Evolutionary conservation across 352 stramenopile genomes (phyloP).

Genomic region (Phytopythium vexans): DNA sequence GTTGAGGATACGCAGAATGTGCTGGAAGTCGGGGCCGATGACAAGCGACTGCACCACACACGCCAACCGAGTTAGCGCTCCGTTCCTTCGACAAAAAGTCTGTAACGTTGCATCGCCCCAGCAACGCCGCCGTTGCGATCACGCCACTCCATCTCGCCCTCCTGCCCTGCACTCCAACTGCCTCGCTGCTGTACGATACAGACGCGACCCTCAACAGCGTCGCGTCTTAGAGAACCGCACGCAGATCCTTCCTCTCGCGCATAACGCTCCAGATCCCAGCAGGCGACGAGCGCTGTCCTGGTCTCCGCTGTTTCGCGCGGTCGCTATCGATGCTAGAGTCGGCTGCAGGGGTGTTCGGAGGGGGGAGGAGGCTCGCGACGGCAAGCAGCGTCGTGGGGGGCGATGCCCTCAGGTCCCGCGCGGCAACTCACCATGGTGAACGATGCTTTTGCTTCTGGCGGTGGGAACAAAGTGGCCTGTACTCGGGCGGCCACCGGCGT

Average conservation of each 20-base stretch:
- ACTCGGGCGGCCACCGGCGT: constrained; percentile 24
- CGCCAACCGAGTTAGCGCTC: constrained; percentile 10
- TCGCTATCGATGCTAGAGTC: no score
- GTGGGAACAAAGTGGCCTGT: constrained; percentile 72
- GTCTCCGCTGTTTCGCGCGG: no score
- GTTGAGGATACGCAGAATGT: constrained; percentile 99
- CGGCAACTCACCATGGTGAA: constrained; percentile 69
- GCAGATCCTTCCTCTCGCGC: no score
- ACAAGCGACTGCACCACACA: constrained; percentile 67
- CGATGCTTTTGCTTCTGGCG: constrained; percentile 84
- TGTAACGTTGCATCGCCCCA: no score
- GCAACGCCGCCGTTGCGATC: no score
- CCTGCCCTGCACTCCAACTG: no score
- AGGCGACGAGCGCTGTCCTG: no score
- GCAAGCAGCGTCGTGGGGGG: constrained; percentile 1
- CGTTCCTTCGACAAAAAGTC: not conserved
- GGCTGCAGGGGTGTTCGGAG: not conserved
- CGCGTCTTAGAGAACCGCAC: no score
- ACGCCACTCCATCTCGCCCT: no score
- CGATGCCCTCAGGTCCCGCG: not conserved
- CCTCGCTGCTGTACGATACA: no score
- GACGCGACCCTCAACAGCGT: no score
- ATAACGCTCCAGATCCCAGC: no score
- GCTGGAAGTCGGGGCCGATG: constrained; percentile 97
- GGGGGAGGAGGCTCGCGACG: constrained; percentile 2